Base-by-base conservation (phyloP, 2,329 filamentous ascomycete species). In the Pleoardoris graminearum region DNA sequence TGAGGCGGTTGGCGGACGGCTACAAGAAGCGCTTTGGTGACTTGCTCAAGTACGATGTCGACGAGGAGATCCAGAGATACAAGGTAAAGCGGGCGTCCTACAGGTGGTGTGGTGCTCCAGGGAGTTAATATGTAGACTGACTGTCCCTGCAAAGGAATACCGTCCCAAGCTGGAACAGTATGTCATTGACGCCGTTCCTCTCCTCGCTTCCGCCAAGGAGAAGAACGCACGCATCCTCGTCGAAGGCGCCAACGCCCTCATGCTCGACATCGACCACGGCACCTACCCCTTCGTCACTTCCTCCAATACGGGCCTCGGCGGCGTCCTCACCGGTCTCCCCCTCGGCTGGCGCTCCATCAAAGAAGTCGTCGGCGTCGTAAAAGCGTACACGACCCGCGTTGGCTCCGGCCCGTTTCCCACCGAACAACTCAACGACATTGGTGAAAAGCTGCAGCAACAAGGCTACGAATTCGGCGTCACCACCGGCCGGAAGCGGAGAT, bases 1-100 rank as follows among this genome's bases (percentile, higher is more conserved):
- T 91, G 37, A 79, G 85, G 35, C 74, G 77, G 21, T 75, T 91
- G 42, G 86, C 82, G 7, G 61, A 73, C 5, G 84, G 82, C n/a
- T 88, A 82, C 74, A 80, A 84, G 76, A 85, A 87, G 75, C 79
- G 86, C 46, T 91, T 85, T 62, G 87, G 88, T 7, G 82, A 87
- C 59, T 73, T 89, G 22, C 73, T 88, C 49, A 69, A 84, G 68
- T 86, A 87, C 65, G 85, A 91, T 56, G 80, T 86, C 6, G 86
- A 91, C 60, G 84, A 85, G 29, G 88, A 91, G 75, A 81, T 91
- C 58, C 71, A 69, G 16, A 76, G 78, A 35, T 89, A 86, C 74
- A 79, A 83, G 67, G 79, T 80, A 69, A 29, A 65, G 48, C 29
- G 4, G n/a, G 3, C 30, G n/a, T 22, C 16, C 5, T 21, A 22